phyloP scores from a whole-genome alignment of 108 stramenopile species.

The Stephanodiscus minutulus region DNA sequence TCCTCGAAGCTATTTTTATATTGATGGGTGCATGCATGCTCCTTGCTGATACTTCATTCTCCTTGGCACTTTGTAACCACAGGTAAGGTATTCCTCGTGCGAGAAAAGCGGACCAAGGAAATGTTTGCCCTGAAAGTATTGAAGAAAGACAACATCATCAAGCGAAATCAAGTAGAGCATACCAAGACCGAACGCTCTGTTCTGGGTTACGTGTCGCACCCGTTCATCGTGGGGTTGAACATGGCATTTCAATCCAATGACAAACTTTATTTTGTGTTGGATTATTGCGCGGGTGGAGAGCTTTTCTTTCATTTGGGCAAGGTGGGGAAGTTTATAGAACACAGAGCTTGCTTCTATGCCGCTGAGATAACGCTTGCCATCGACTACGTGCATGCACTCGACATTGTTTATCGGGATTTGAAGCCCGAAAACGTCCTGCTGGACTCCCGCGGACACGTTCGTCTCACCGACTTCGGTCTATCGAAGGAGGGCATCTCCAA shows the following conservation, averaged over 20 bases:
- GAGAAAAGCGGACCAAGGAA: slow-evolving; percentile 71
- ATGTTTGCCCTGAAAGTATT: slow-evolving; percentile 96
- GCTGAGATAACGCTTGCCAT: slow-evolving; percentile 97
- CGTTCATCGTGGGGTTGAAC: slow-evolving; percentile 98
- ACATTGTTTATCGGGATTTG: slow-evolving; percentile 97
- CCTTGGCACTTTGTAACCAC: slow-evolving; percentile 15
- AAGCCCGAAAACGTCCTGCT: slow-evolving; percentile 98
- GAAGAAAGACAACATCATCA: slow-evolving; percentile 96
- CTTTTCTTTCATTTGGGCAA: slow-evolving; percentile 97
- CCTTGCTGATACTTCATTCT: neutral
- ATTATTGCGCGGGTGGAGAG: slow-evolving; percentile 98
- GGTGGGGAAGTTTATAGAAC: slow-evolving; percentile 92
- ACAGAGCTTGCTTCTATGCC: slow-evolving; percentile 93
- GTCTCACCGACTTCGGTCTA: slow-evolving; percentile 97
- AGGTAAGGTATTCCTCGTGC: slow-evolving; percentile 91
- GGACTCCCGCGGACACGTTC: slow-evolving; percentile 92
- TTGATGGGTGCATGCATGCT: neutral
- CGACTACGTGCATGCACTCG: slow-evolving; percentile 93
- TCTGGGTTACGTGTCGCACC: slow-evolving; percentile 95
- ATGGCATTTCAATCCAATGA: slow-evolving; percentile 98
- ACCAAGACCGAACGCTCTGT: slow-evolving; percentile 97
- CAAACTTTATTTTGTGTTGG: slow-evolving; percentile 97
- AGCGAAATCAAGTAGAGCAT: slow-evolving; percentile 97
- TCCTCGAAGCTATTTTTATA: neutral
- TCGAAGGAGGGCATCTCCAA: slow-evolving; percentile 95